Base-by-base conservation (phyloP, 1,139 yeast genomes). In the Eremothecium coryli region DNA sequence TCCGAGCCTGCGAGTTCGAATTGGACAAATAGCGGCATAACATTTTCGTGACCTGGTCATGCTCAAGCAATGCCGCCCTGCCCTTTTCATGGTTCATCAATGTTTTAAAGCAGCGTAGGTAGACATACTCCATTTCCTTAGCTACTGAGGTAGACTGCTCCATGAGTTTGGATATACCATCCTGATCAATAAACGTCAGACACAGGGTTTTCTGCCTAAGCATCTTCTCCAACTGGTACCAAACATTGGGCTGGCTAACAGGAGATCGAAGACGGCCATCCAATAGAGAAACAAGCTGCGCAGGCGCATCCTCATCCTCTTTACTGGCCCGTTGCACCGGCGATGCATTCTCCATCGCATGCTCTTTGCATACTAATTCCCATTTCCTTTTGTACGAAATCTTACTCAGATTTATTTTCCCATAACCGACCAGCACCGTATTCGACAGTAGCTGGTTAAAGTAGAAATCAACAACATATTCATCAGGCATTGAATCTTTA, bases 21-120 rank as follows among this genome's bases (percentile, higher is more conserved):
- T 38, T 36, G 4, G 35, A 35, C 14, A 48, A 25, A 12, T 41
- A 18, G 3, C 30, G 24, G 14, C 46, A 41, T 5, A 50, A 40
- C 33, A 35, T 44, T 8, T 30, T 28, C 1, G 49, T 29, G 9
- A 50, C 17, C 6, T 29, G 21, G 1, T 36, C 22, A n/a, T 29
- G 27, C 9, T 41, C 32, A 15, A 46, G 29, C 5, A 49, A 37
- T 14, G 32, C 32, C 1, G 23, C 13, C 26, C 51, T 37, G 3
- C 43, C 48, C 11, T 40, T 36, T 3, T 40, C 40, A 15, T 39
- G 39, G 25, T 44, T 46, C 38, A 46, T 39, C 25, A 50, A 23
- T 2, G 49, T 45, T 35, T 43, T 46, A 23, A 48, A 49, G 36
- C 54, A 49, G 29, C 46, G 40, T n/a, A 50, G 39, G 36, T 40